These are phyloP conservation scores for Pholiota molesta DNA, from an alignment of 768 basidiomycete species.

Conservation along the genomic window DNA sequence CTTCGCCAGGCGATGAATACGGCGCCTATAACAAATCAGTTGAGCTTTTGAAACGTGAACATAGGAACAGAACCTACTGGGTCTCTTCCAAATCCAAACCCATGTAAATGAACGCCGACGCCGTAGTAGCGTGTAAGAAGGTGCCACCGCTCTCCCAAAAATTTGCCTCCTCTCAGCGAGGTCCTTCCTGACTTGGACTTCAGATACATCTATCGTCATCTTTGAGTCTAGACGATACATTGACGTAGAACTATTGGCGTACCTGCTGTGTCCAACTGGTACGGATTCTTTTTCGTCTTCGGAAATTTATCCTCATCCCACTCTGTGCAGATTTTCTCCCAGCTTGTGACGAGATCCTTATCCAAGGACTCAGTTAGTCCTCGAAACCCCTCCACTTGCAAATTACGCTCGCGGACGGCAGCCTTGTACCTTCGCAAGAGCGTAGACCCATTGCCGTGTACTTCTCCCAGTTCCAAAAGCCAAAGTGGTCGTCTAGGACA, in stretches of 20 bases:
- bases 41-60: background rate
- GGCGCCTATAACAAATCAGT: background rate
- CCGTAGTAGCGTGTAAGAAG: background rate
- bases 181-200: slow-evolving; percentile 4
- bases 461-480: slow-evolving; percentile 30
- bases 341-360: background rate
- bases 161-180: background rate
- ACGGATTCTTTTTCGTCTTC: slow-evolving; percentile 5
- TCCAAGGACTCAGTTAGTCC: slow-evolving; percentile 4
- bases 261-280: background rate
- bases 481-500: slow-evolving; percentile 12
- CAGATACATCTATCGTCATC: background rate
- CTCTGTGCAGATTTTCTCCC: slow-evolving; percentile 4
- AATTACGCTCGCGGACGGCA: slow-evolving; percentile 9
- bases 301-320: slow-evolving; percentile 11
- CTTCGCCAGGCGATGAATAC: background rate
- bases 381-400: slow-evolving; percentile 13
- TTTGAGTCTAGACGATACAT: too few species aligned
- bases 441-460: slow-evolving; percentile 4
- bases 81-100: slow-evolving; percentile 11
- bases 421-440: background rate
- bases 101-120: background rate
- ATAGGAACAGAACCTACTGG: slow-evolving; percentile 2
- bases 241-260: background rate
- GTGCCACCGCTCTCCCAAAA: background rate